Evolutionary conservation across 139 green algal genomes (phyloP).

Genomic region (Chlorella sp.): DNA sequence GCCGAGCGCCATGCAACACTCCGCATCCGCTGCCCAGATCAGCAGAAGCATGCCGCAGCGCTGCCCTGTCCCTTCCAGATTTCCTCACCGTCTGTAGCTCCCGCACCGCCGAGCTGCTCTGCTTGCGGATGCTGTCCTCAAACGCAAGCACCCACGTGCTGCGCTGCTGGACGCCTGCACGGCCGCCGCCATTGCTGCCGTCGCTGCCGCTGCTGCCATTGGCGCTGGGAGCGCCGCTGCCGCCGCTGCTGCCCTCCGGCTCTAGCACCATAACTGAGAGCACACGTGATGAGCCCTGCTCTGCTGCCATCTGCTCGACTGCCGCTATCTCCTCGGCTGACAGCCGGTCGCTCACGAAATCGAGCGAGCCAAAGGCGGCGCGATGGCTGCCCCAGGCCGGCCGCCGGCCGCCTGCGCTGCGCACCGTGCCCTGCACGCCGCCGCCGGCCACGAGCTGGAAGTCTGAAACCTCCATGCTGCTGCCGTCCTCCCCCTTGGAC

Average conservation of each 20-base stretch:
- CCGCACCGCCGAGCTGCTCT: conserved; percentile 57
- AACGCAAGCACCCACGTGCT: conserved; percentile 66
- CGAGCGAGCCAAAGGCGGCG: conserved; percentile 64
- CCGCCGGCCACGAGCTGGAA: conserved; percentile 55
- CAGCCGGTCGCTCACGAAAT: conserved; percentile 50
- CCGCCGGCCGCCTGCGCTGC: not conserved
- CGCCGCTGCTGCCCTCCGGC: conserved; percentile 5
- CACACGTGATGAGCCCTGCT: not conserved
- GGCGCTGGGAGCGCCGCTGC: not conserved
- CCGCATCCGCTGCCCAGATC: too few species aligned
- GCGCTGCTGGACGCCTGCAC: not conserved
- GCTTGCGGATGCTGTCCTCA: conserved; percentile 71
- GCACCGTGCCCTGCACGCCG: conserved; percentile 45
- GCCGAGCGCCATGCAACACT: too few species aligned
- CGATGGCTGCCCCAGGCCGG: conserved; percentile 5
- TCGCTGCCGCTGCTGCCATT: conserved; percentile 22
- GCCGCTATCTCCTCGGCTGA: not conserved
- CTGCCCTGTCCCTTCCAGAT: too few species aligned
- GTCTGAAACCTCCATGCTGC: conserved; percentile 29
- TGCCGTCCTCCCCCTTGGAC: not conserved
- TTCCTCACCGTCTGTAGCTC: conserved; percentile 59
- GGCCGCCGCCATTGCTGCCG: not conserved
- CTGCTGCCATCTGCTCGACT: not conserved
- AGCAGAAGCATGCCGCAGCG: too few species aligned
- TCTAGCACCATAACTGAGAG: conserved; percentile 43